Evolutionary conservation across 208 protist species (phyloP).

Genomic region (Wallacemonas rigidus): DNA sequence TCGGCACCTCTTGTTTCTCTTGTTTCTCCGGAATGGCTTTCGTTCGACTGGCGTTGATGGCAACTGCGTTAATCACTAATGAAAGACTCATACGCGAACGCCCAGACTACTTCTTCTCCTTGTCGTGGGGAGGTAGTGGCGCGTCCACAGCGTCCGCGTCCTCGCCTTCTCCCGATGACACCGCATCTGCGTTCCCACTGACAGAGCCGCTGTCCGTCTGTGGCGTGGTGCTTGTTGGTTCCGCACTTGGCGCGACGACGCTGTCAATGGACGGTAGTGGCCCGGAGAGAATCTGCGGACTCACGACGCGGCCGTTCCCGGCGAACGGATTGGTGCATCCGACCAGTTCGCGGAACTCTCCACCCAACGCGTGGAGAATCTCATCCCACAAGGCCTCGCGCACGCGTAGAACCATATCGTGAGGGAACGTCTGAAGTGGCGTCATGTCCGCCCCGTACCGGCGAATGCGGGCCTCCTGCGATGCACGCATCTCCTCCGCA

Average conservation of each 20-base stretch:
- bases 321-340: slow-evolving; percentile 83
- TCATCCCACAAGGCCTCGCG: slow-evolving; percentile 88
- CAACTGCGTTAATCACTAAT: too few relatives aligned
- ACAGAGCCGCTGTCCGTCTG: not conserved
- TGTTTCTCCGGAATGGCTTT: too few relatives aligned
- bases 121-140: too few relatives aligned
- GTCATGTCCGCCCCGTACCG: slow-evolving; percentile 68
- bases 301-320: slow-evolving; percentile 33
- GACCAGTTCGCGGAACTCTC: slow-evolving; percentile 71
- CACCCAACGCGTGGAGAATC: slow-evolving; percentile 81
- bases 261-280: slow-evolving; percentile 21
- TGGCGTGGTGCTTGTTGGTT: not conserved
- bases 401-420: slow-evolving; percentile 66
- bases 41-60: too few relatives aligned
- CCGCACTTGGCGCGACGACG: not conserved
- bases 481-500: slow-evolving; percentile 52
- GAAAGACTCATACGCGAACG: too few relatives aligned
- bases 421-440: slow-evolving; percentile 73
- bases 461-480: slow-evolving; percentile 39
- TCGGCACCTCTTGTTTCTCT: too few relatives aligned
- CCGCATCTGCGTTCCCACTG: not conserved
- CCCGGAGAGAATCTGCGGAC: slow-evolving; percentile 49
- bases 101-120: too few relatives aligned
- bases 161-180: not conserved
- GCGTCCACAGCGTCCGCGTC: too few relatives aligned